A percentile compares a stretch with the other conserved stretches of the same genome.
These are phyloP conservation scores for Aspergillus affinis DNA, from an alignment of 495 filamentous ascomycete species.

Conservation along the genomic window DNA sequence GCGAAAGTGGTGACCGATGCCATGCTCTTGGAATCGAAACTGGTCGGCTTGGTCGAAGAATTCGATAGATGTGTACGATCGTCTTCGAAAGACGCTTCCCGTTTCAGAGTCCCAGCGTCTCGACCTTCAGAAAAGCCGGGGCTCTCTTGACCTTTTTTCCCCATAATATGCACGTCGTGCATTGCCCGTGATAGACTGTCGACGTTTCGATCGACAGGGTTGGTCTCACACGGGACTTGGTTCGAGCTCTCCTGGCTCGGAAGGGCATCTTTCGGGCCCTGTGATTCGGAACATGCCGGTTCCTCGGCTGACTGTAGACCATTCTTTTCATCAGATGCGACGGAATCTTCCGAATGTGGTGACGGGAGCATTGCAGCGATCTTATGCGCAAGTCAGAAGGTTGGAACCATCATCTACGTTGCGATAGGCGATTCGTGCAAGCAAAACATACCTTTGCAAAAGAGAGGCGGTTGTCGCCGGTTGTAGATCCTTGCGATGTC, in stretches of 20 bases:
- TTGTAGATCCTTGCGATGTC: conserved; percentile 35
- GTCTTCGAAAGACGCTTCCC: conserved; percentile 50
- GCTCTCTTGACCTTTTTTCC: conserved; percentile 30
- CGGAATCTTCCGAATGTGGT: conserved; percentile 27
- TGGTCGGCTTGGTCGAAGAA: conserved; percentile 81
- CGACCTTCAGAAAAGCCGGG: conserved; percentile 32
- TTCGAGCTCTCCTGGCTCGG: conserved; percentile 21
- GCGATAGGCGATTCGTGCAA: background rate
- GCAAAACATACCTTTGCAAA: conserved; percentile 44
- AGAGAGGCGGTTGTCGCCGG: conserved; percentile 38
- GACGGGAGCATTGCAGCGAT: conserved; percentile 46
- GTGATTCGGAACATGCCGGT: conserved; percentile 20
- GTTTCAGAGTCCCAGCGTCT: conserved; percentile 36
- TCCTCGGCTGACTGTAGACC: conserved; percentile 22
- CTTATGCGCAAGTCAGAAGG: conserved; percentile 23
- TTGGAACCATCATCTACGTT: conserved; percentile 1
- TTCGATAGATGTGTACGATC: conserved; percentile 67
- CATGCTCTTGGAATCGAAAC: conserved; percentile 87
- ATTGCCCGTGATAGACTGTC: conserved; percentile 37
- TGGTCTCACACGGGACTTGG: conserved; percentile 19
- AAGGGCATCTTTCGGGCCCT: conserved; percentile 20
- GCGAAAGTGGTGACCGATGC: conserved; percentile 89
- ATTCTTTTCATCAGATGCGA: conserved; percentile 28
- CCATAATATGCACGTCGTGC: conserved; percentile 33
- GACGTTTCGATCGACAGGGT: conserved; percentile 27